Percentiles rank a stretch among this genome's conserved stretches.
These are phyloP conservation scores for Pseudomonodictys pantanalensis DNA, from an alignment of 495 filamentous ascomycete species.

Conservation along the genomic window DNA sequence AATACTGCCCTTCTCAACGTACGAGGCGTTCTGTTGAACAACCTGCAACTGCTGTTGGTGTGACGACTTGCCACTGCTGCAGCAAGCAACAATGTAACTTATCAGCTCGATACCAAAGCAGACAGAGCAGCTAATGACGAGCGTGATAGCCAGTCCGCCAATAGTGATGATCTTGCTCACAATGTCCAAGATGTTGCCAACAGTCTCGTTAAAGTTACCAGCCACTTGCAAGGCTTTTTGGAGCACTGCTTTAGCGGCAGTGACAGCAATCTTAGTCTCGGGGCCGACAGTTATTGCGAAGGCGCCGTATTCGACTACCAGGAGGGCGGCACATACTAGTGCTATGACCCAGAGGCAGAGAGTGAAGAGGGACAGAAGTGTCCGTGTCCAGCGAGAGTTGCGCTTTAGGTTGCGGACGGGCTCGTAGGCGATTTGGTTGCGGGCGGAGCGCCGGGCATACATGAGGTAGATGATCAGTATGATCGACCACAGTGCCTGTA, in stretches of 20 bases:
- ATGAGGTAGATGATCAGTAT: constrained; percentile 1
- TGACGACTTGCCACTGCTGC: neutral
- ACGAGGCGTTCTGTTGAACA: too few relatives aligned
- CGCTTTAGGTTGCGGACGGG: too few relatives aligned
- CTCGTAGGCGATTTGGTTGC: neutral
- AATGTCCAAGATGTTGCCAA: neutral
- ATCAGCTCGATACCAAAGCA: neutral
- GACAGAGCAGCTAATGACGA: neutral
- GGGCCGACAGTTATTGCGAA: neutral
- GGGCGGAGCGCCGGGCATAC: neutral
- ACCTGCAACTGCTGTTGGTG: too few relatives aligned
- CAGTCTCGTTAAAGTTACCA: neutral
- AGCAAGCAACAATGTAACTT: constrained; percentile 1
- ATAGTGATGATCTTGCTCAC: neutral
- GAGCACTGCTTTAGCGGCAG: neutral
- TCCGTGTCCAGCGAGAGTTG: constrained; percentile 2
- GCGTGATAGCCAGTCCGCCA: neutral
- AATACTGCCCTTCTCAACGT: too few relatives aligned
- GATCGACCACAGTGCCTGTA: constrained; percentile 3
- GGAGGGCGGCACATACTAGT: constrained; percentile 2
- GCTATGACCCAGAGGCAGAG: constrained; percentile 1
- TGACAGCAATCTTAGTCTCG: neutral
- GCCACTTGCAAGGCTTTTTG: neutral
- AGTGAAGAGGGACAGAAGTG: constrained; percentile 1
- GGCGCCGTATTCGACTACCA: constrained; percentile 9